Base-by-base conservation (phyloP, 2,329 filamentous ascomycete genomes). In the Cordyceps militaris region DNA sequence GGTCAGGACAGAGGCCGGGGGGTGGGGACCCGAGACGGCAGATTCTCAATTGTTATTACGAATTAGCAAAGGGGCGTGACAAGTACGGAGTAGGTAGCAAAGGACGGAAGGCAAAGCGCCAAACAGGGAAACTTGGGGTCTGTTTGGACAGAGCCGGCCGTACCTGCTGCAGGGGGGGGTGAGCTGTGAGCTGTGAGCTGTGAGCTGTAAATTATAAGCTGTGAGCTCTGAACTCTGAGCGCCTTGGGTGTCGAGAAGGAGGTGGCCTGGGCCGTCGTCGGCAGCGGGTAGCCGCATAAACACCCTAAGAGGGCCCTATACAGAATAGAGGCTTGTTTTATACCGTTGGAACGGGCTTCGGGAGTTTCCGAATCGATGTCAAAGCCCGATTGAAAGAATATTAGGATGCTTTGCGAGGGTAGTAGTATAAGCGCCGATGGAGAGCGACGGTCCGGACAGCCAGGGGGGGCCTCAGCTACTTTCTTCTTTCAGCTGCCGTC, bases 201-300 rank as follows among this genome's bases (percentile, higher is more conserved):
- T n/a, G n/a, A n/a, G n/a, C n/a, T n/a, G n/a, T n/a, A n/a, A n/a
- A n/a, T n/a, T n/a, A n/a, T n/a, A n/a, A n/a, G n/a, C n/a, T n/a
- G n/a, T n/a, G n/a, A n/a, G n/a, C n/a, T n/a, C n/a, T n/a, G n/a
- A n/a, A n/a, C n/a, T n/a, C 24, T 36, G 51, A 44, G 40, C 51
- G 53, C 53, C 42, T 56, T 49, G 53, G 53, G 53, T 56, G 43
- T 56, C 53, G 43, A 56, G 32, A n/a, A n/a, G n/a, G n/a, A 56
- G 32, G 53, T 42, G 44, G 53, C 43, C 53, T 40, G 43, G 34
- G 32, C 53, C 43, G 43, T 48, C 53, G 44, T 56, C 44, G 53
- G 53, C 53, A 56, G 24, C 53, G 53, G 53, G 44, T 56, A 56
- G 43, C 53, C 43, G 53, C 53, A 56, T 56, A 48, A 48, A 56